Percentiles rank a stretch among this genome's conserved stretches.
Conservation (phyloP, 148 eudicot species). For the Vaccinium macrocarpon region DNA sequence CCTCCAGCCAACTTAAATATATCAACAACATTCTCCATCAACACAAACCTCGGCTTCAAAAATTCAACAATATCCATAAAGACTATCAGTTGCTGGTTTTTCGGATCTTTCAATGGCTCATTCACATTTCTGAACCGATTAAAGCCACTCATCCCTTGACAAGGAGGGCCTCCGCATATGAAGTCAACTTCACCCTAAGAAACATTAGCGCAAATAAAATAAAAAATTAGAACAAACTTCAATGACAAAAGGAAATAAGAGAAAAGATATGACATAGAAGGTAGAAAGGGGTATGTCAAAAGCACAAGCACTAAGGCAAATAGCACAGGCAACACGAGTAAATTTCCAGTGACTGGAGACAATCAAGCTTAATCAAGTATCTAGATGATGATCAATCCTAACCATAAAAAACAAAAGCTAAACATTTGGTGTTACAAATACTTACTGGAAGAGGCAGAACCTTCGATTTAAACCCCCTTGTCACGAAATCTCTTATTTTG, state of each 20-base stretch:
- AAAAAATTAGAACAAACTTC: not conserved
- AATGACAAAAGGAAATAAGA: not conserved
- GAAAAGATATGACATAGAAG: not conserved
- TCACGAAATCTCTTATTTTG: conserved; percentile 24
- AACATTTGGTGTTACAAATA: not conserved
- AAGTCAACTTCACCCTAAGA: conserved; percentile 30
- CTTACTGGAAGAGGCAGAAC: conserved; percentile 39
- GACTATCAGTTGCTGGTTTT: conserved; percentile 30
- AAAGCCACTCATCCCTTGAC: conserved; percentile 45
- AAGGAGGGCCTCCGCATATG: conserved; percentile 45
- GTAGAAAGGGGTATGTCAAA: too few species aligned
- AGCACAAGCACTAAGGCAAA: not conserved
- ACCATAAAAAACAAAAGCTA: not conserved
- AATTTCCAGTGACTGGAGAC: not conserved
- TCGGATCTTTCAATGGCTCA: conserved; percentile 30
- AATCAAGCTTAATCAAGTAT: not conserved
- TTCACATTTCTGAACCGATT: conserved; percentile 25
- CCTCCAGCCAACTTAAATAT: conserved; percentile 27
- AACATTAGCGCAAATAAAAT: not conserved
- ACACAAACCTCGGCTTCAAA: conserved; percentile 29
- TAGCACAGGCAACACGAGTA: not conserved
- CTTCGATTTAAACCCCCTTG: conserved; percentile 21
- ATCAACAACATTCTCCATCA: conserved; percentile 43
- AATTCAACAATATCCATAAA: conserved; percentile 35
- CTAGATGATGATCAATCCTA: not conserved